Evolutionary conservation across 495 filamentous ascomycete species (phyloP), one percentile per base, ranked within the genome.

Genomic region (Neurospora hispaniola): DNA sequence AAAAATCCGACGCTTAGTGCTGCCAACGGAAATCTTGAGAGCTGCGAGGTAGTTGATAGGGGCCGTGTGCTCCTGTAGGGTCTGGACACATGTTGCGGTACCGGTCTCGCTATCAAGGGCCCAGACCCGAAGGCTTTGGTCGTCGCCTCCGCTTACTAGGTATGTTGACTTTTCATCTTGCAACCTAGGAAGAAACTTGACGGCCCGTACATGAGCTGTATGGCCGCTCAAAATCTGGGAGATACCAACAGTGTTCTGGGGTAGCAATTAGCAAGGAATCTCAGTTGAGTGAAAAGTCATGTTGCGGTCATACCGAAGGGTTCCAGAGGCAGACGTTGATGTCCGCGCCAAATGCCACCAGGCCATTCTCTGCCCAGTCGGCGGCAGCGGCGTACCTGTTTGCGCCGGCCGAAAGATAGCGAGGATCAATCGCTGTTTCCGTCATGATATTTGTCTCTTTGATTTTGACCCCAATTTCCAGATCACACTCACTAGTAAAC

Each of bases 281-380:
- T n/a, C 11, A 70, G 20, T 69, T 42, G 38, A n/a, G 31, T 20
- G 31, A 42, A 62, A 59, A 66, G 27, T 40, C 39, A 74, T 41
- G 70, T 23, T 72, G 44, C 14, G 38, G 59, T 81, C 90, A 75
- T 89, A 97, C 94, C 79, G 87, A 78, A 68, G 96, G 93, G 77
- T 90, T 84, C 96, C 96, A 98, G 70, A 98, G 78, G 41, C 94
- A 96, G 73, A 98, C 85, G 82, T 95, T 96, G 73, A 88, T 88
- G 82, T 94, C 93, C 39, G 94, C 91, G 44, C 96, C 96, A 82
- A 92, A 99, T 62, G 95, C 96, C 44, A 98, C 86, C 71, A 94
- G 81, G 14, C 91, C 90, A 43, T 89, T 82, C 8, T 84, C 78
- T 78, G 94, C 88, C 96, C 96, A 99, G 82, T 98, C 96, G 16